These are phyloP conservation scores for Gastrodia elata DNA, from an alignment of 106 monocot genomes.

Conservation along the genomic window DNA sequence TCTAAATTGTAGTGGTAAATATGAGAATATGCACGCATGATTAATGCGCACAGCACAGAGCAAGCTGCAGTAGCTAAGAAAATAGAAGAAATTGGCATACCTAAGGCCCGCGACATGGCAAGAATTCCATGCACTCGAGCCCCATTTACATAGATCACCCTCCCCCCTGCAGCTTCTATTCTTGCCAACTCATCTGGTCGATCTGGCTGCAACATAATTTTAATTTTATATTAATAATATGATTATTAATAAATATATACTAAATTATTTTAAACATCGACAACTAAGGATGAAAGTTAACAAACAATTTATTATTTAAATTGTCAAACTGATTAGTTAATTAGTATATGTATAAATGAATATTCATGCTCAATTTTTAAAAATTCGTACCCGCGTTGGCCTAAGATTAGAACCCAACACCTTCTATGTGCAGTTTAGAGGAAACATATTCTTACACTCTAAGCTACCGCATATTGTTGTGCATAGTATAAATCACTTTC, in stretches of 20 bases:
- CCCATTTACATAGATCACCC: slow-evolving; percentile 48
- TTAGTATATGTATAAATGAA: no score
- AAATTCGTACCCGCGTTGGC: no score
- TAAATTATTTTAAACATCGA: no score
- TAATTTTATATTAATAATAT: neutral
- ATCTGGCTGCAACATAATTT: slow-evolving; percentile 37
- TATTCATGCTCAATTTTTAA: no score
- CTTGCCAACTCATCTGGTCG: slow-evolving; percentile 50
- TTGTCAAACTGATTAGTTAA: no score
- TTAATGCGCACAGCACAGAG: neutral
- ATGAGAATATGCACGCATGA: neutral
- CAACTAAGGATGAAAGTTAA: no score
- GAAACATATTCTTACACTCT: no score
- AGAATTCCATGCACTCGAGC: slow-evolving; percentile 30
- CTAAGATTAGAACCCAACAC: no score
- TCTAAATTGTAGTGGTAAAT: neutral
- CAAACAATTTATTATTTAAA: no score
- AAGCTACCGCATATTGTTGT: no score
- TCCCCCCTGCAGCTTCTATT: slow-evolving; percentile 48
- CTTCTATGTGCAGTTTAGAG: no score
- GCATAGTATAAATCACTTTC: no score
- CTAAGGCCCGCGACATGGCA: slow-evolving; percentile 43
- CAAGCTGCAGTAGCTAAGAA: neutral
- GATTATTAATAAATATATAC: neutral
- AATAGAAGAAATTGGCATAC: slow-evolving; percentile 6